A percentile compares a stretch with the other conserved stretches of the same genome.
These are phyloP conservation scores for Chrysoporthe puriensis DNA, from an alignment of 2,329 filamentous ascomycete species.

Conservation along the genomic window DNA sequence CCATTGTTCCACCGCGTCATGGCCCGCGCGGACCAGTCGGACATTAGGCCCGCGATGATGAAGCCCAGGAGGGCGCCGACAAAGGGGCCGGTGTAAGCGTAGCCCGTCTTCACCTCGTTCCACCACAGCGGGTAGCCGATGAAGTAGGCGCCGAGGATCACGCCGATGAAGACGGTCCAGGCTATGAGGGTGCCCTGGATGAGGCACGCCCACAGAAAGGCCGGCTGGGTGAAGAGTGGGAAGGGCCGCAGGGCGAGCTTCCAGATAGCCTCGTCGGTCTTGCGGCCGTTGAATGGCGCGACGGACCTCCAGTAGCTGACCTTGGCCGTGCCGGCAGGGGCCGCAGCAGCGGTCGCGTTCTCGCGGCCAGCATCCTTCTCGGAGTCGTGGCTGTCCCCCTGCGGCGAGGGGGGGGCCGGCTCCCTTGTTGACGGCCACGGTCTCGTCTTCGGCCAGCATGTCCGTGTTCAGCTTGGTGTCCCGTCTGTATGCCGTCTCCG, in stretches of 20 bases:
- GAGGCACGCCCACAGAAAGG: conserved; percentile 77
- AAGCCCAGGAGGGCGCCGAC: conserved; percentile 82
- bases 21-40: conserved; percentile 71
- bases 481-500: conserved; percentile 80
- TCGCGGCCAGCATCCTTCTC: conserved; percentile 14
- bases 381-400: conserved; percentile 7
- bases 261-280: conserved; percentile 75
- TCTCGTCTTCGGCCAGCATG: conserved; percentile 47
- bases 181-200: conserved; percentile 91
- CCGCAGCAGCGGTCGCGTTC: conserved; percentile 38
- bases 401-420: conserved; percentile 3
- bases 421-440: background rate
- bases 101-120: conserved; percentile 79
- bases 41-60: conserved; percentile 70
- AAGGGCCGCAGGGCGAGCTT: conserved; percentile 73
- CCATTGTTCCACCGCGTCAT: conserved; percentile 78
- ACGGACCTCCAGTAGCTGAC: conserved; percentile 66
- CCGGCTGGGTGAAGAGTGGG: conserved; percentile 81
- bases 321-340: conserved; percentile 42
- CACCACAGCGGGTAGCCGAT: conserved; percentile 81
- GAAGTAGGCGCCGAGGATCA: conserved; percentile 81
- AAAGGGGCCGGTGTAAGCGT: conserved; percentile 84
- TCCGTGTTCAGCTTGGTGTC: conserved; percentile 72
- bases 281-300: conserved; percentile 77
- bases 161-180: conserved; percentile 92